Percentiles rank a stretch among this genome's conserved stretches.
Conservation (phyloP, 768 basidiomycete genomes). For the Pleurotus sapidus region DNA sequence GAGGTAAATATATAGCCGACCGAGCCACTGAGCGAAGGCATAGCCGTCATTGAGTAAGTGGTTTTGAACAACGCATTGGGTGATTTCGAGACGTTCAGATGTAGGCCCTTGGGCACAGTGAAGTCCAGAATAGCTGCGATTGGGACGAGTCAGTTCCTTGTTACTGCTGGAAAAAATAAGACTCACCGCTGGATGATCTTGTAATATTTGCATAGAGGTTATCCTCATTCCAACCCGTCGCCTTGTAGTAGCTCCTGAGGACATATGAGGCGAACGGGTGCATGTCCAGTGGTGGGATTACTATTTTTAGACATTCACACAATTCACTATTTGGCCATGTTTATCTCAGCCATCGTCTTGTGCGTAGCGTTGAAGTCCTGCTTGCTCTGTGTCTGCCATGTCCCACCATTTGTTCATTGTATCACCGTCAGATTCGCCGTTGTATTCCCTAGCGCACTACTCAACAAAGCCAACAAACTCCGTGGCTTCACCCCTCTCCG, state of each 20-base stretch:
- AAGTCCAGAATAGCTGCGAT: constrained; percentile 86
- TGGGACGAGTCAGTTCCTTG: constrained; percentile 4
- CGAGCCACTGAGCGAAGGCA: constrained; percentile 91
- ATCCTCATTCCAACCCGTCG: constrained; percentile 97
- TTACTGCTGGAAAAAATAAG: constrained; percentile 9
- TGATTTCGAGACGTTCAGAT: constrained; percentile 81
- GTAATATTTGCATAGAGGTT: constrained; percentile 90
- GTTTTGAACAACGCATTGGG: constrained; percentile 89
- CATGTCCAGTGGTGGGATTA: constrained; percentile 39
- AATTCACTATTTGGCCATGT: background rate
- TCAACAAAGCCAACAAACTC: constrained; percentile 69
- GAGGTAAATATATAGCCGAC: constrained; percentile 93
- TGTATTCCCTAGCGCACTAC: constrained; percentile 81
- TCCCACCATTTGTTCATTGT: constrained; percentile 85
- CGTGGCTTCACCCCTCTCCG: constrained; percentile 65
- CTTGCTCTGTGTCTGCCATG: constrained; percentile 38
- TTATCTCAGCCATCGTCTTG: background rate
- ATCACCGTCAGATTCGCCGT: constrained; percentile 83
- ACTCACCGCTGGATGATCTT: constrained; percentile 78
- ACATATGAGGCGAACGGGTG: constrained; percentile 89
- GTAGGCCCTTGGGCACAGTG: constrained; percentile 74
- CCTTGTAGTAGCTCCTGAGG: constrained; percentile 82
- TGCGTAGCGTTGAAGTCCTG: background rate
- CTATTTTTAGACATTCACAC: background rate
- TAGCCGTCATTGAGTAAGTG: constrained; percentile 88